A percentile compares a stretch with the other conserved stretches of the same genome.
Conservation (phyloP, 352 stramenopile genomes). For the Phytopythium ostracodes region DNA sequence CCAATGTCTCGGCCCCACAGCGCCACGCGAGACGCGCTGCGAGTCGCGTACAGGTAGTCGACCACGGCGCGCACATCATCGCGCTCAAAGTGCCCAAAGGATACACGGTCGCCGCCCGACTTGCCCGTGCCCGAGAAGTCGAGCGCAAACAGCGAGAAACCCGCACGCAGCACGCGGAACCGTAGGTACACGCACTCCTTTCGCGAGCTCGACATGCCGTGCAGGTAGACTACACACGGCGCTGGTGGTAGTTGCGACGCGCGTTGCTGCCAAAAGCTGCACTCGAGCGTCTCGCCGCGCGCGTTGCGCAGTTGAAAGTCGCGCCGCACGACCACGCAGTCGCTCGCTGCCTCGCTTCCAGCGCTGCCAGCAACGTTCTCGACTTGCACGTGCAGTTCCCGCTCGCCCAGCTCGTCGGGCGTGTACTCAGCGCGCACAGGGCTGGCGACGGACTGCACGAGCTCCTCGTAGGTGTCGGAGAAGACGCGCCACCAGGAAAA, state of each 20-base stretch:
- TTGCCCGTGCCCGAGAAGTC: constrained; percentile 67
- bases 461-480: constrained; percentile 62
- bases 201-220: constrained; percentile 74
- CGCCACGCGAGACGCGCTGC: constrained; percentile 41
- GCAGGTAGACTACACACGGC: constrained; percentile 73
- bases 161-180: constrained; percentile 38
- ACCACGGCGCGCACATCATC: constrained; percentile 53
- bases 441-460: constrained; percentile 64
- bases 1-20: constrained; percentile 72
- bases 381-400: neutral
- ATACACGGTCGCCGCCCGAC: constrained; percentile 61
- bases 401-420: constrained; percentile 43
- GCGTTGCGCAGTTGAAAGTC: constrained; percentile 57
- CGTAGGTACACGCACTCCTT: constrained; percentile 75
- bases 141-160: constrained; percentile 72
- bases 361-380: constrained; percentile 8
- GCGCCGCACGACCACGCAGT: constrained; percentile 37
- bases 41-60: constrained; percentile 64
- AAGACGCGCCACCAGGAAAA: constrained; percentile 73
- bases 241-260: constrained; percentile 3
- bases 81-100: constrained; percentile 69
- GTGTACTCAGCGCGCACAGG: constrained; percentile 59
- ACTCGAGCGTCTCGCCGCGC: constrained; percentile 49
- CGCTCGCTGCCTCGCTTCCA: constrained; percentile 7
- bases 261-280: constrained; percentile 61